Evolutionary conservation across 768 basidiomycete genomes (phyloP).

Genomic region (Hortiboletus flavorubellus): DNA sequence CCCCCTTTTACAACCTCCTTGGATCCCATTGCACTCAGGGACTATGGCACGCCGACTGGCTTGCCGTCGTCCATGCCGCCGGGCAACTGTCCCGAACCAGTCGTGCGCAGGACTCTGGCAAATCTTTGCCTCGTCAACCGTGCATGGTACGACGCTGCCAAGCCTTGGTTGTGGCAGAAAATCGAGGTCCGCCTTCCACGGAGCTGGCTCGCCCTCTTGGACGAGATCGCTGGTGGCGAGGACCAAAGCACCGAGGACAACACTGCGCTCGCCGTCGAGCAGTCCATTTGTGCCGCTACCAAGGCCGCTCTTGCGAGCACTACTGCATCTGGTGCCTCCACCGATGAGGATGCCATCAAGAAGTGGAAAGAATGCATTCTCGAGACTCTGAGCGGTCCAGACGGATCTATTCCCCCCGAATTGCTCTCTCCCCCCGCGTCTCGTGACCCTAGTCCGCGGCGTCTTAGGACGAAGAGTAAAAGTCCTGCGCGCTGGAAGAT

Average conservation of each 20-base stretch:
- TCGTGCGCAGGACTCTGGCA: conserved; percentile 61
- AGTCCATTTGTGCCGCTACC: conserved; percentile 66
- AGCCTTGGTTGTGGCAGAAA: conserved; percentile 83
- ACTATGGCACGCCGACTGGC: conserved; percentile 49
- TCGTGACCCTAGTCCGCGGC: conserved; percentile 78
- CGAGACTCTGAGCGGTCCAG: conserved; percentile 57
- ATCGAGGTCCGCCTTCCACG: conserved; percentile 80
- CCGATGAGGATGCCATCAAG: conserved; percentile 41
- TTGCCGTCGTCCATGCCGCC: conserved; percentile 75
- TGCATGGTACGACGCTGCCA: conserved; percentile 78
- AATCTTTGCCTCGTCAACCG: conserved; percentile 75
- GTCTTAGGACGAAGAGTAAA: conserved; percentile 71
- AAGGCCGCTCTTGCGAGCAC: conserved; percentile 53
- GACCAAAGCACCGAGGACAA: conserved; percentile 47
- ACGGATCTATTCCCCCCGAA: conserved; percentile 69
- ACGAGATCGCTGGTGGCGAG: conserved; percentile 73
- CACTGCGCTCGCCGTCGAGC: conserved; percentile 59
- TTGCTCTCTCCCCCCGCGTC: conserved; percentile 76
- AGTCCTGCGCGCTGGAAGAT: conserved; percentile 85
- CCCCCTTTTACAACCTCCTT: conserved; percentile 56
- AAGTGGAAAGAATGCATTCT: conserved; percentile 61
- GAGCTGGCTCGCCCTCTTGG: conserved; percentile 80
- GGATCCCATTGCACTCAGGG: conserved; percentile 58
- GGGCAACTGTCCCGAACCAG: conserved; percentile 63
- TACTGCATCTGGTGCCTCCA: conserved; percentile 32